A percentile compares a stretch with the other conserved stretches of the same genome.
Evolutionary conservation across 2,329 filamentous ascomycete genomes (phyloP).

Genomic region (Xylariaceae sp.): DNA sequence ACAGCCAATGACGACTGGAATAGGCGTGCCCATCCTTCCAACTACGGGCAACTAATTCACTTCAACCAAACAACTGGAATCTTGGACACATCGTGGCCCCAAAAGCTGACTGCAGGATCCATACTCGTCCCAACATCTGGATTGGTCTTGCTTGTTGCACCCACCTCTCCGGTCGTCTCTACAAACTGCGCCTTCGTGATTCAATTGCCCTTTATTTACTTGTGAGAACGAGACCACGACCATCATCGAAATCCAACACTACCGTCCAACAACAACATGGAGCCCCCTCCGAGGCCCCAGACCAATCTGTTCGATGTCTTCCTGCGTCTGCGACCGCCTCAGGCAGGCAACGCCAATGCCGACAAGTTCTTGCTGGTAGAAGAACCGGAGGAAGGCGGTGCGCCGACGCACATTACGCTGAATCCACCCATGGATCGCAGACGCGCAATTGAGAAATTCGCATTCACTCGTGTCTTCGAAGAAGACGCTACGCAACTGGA

Average conservation of each 20-base stretch:
- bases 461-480: conserved; percentile 89
- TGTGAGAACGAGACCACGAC: background rate
- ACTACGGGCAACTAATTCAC: too few species aligned
- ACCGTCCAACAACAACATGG: conserved; percentile 19
- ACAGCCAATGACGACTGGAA: conserved; percentile 1
- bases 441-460: conserved; percentile 87
- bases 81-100: background rate
- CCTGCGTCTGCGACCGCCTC: conserved; percentile 73
- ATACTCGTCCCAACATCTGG: too few species aligned
- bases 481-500: conserved; percentile 82
- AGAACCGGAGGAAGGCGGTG: conserved; percentile 39
- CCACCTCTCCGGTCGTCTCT: background rate
- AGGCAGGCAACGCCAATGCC: conserved; percentile 37
- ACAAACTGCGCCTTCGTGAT: background rate
- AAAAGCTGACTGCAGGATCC: background rate
- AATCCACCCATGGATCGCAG: conserved; percentile 83
- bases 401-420: conserved; percentile 67
- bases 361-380: conserved; percentile 82
- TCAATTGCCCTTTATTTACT: too few species aligned
- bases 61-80: background rate
- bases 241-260: background rate
- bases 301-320: conserved; percentile 83
- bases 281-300: conserved; percentile 40
- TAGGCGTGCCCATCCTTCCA: background rate
- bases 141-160: background rate